Base-by-base conservation (phyloP, 305 asterid species). In the Plantago coronopus region DNA sequence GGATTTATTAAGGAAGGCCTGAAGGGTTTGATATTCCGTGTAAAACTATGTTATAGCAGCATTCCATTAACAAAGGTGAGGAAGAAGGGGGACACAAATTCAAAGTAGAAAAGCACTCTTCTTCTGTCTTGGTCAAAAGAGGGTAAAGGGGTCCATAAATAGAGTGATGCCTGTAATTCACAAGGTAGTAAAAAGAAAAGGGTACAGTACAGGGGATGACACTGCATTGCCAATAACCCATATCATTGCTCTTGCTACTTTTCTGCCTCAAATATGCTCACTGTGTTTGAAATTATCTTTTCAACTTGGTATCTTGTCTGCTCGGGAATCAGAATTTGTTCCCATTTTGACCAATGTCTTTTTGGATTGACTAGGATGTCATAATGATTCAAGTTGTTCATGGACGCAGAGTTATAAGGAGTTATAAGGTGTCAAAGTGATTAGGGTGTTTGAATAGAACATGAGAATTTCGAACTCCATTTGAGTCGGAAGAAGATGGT, bases 281-380 rank as follows among this genome's bases (percentile, higher is more conserved):
- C 4, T 48, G 53, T 18, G 22, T 16, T 1, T 19, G 16, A 17
- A 42, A 25, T 58, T 44, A 18, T 45, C 54, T 64, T 43, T 17
- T 56, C 55, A 54, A 3, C 27, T 1, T 12, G 13, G 16, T 65
- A 54, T 59, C 51, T 18, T 59, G 60, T 50, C 34, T 53, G 21
- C 38, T 49, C 23, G 48, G 55, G 74, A 49, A 49, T 49, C 17
- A 17, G 13, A 48, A 48, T 7, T 48, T 17, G 14, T 17, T 9
- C 71, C 74, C 34, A 57, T 58, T 59, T 50, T 50, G 66, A 63
- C 71, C 76, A 66, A 54, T 38, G 60, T 48, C 61, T 45, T 61
- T 23, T 27, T 27, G 5, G 31, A 27, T 27, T 27, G 4, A 27
- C 5, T 27, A 5, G 5, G n/a, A n/a, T n/a, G n/a, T n/a, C n/a